phyloP scores from a whole-genome alignment of 1,284 basidiomycete species.

The Clitocybe nebularis region DNA sequence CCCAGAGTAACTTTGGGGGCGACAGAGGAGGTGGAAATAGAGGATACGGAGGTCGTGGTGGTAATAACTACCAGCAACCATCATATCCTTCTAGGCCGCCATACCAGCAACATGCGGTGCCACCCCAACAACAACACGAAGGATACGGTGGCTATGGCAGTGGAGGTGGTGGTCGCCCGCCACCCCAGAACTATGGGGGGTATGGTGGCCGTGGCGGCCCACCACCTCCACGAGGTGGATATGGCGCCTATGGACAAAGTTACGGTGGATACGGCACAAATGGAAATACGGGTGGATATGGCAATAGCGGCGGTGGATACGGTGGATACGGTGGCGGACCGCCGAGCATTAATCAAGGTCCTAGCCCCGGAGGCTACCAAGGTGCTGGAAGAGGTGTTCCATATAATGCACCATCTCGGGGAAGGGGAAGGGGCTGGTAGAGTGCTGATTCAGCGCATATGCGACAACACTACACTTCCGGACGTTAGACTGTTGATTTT shows the following conservation, averaged over 20 bases:
- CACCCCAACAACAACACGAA: conserved; percentile 18
- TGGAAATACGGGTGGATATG: conserved; percentile 11
- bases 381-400: conserved; percentile 18
- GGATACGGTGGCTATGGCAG: conserved; percentile 29
- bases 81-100: conserved; percentile 26
- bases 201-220: conserved; percentile 16
- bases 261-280: conserved; percentile 20
- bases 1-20: conserved; percentile 17
- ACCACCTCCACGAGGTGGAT: conserved; percentile 11
- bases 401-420: conserved; percentile 21
- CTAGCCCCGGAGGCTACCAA: no score
- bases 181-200: conserved; percentile 18
- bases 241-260: conserved; percentile 18
- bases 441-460: conserved; percentile 13
- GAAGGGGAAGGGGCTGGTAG: conserved; percentile 37
- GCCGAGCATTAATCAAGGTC: conserved; percentile 12
- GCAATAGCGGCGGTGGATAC: conserved; percentile 17
- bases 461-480: conserved; percentile 7
- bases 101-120: conserved; percentile 21
- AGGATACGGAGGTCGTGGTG: conserved; percentile 27
- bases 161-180: conserved; percentile 7
- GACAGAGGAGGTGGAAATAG: conserved; percentile 22
- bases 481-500: neutral
- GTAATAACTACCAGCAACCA: conserved; percentile 27
- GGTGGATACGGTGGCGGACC: conserved; percentile 26